Evolutionary conservation across 306 rosid genomes (phyloP), one percentile per base, ranked within the genome.

Genomic region (Quillaja saponaria): DNA sequence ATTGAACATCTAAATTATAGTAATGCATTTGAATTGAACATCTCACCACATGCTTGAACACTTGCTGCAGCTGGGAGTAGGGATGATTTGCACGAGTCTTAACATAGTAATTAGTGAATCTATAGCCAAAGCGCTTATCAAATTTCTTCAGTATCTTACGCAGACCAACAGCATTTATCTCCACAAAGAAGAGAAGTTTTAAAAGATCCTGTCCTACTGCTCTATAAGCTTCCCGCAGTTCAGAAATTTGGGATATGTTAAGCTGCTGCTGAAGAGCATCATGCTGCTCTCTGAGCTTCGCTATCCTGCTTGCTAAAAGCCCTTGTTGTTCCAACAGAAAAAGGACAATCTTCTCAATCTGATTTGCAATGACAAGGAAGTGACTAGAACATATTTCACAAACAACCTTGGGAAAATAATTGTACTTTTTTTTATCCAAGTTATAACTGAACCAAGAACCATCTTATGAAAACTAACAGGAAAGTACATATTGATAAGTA

Each of bases 241-340:
- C 88, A 71, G 63, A 34, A 73, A 90, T 83, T 65, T 81, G 87
- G 73, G 78, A 67, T 63, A 94, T 80, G 28, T 90, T 95, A 73
- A 95, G 99, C 73, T 85, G 87, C 76, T 79, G 49, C 71, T 72
- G 95, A 66, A 90, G 80, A 68, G 86, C 77, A 35, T 82, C 74
- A 28, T 77, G 85, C 80, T 60, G 69, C 74, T 85, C 76, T 64
- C 83, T 96, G 63, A 87, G 97, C 42, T 67, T 76, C 25, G 89
- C 84, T 83, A 90, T 77, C 85, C 81, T 81, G 80, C 99, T 87
- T 19, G 99, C 96, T 77, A 94, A 83, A 69, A 74, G 66, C 71
- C 99, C 99, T 90, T 94, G 99, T 90, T 90, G 97, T 71, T 94
- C 99, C 95, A 94, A 63, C 17, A 94, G 68, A 78, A 94, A 94